These are phyloP conservation scores for Cyclotella baltica DNA, from an alignment of 108 stramenopile species.

Conservation along the genomic window DNA sequence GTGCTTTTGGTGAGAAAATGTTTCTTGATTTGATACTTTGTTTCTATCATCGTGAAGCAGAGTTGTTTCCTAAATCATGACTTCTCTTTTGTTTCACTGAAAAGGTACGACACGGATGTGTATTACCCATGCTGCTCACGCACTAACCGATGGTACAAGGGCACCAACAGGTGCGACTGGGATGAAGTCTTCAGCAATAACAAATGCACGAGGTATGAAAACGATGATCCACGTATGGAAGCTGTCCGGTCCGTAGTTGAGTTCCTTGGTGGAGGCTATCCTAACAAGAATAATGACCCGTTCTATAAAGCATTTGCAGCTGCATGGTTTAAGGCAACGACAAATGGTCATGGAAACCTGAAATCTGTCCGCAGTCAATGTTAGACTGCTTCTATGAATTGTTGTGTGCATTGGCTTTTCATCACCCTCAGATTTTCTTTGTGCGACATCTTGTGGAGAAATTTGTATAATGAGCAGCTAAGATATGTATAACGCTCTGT, in stretches of 20 bases:
- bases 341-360: conserved; percentile 27
- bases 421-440: no score
- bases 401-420: no score
- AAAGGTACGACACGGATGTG: neutral
- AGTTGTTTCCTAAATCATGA: conserved; percentile 7
- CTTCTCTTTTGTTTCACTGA: conserved; percentile 7
- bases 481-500: no score
- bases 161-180: conserved; percentile 14
- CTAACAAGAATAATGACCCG: conserved; percentile 28
- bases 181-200: conserved; percentile 1
- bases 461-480: no score
- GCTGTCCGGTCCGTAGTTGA: conserved; percentile 25
- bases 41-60: neutral
- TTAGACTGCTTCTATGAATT: no score
- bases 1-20: conserved; percentile 28
- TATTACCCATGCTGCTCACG: conserved; percentile 23
- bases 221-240: conserved; percentile 2
- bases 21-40: neutral
- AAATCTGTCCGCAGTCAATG: neutral
- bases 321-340: no score
- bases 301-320: conserved; percentile 29
- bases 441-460: no score
- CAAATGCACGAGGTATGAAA: conserved; percentile 16
- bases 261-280: conserved; percentile 30
- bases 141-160: conserved; percentile 17